Percentiles rank a stretch among this genome's conserved stretches.
Evolutionary conservation across 306 rosid species (phyloP).

Genomic region (Fragaria nilgerrensis): DNA sequence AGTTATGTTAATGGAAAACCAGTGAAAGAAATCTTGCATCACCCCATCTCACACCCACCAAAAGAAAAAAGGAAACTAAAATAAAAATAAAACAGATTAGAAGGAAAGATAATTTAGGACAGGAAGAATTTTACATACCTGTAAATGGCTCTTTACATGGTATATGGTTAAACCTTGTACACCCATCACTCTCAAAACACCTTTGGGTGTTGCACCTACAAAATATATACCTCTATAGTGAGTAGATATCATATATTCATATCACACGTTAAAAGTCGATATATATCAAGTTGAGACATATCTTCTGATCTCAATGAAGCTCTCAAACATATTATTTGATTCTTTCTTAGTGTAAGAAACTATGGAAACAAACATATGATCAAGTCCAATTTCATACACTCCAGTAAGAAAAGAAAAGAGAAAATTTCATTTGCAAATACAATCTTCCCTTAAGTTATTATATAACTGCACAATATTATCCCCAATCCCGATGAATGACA

Average conservation of each 20-base stretch:
- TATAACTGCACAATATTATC: neutral
- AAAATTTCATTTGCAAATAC: neutral
- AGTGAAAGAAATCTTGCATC: conserved; percentile 6
- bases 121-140: conserved; percentile 40
- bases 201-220: conserved; percentile 96
- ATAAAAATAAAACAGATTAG: neutral
- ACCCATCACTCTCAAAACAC: conserved; percentile 98
- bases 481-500: conserved; percentile 11
- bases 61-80: neutral
- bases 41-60: conserved; percentile 12
- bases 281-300: conserved; percentile 10
- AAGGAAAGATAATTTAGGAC: neutral
- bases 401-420: neutral
- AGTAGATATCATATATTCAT: neutral
- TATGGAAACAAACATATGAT: neutral
- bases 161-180: conserved; percentile 94
- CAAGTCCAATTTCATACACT: neutral
- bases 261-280: conserved; percentile 10
- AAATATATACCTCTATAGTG: conserved; percentile 4
- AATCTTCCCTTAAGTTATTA: conserved; percentile 1
- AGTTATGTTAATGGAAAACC: conserved; percentile 24
- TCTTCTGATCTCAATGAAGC: neutral
- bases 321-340: neutral
- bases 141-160: conserved; percentile 97
- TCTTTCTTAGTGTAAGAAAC: neutral